Evolutionary conservation across 2,329 filamentous ascomycete species (phyloP).

Genomic region (Fusarium palustre): DNA sequence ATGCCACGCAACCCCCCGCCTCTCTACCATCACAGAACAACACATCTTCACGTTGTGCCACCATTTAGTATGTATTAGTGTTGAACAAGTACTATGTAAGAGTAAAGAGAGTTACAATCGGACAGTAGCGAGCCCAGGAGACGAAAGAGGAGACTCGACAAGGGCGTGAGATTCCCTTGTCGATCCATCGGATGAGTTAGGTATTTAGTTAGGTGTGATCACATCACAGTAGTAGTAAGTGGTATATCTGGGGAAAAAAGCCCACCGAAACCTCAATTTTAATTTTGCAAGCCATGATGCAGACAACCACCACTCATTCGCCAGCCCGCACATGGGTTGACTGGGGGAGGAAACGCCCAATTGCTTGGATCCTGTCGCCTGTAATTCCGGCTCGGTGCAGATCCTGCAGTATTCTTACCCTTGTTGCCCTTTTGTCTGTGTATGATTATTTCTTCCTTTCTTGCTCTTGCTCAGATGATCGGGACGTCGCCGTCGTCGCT

Average conservation of each 20-base stretch:
- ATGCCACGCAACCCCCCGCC: constrained; percentile 27
- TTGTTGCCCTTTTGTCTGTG: constrained; percentile 3
- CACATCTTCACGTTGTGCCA: constrained; percentile 23
- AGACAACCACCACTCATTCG: constrained; percentile 44
- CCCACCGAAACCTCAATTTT: constrained; percentile 47
- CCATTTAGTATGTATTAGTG: constrained; percentile 23
- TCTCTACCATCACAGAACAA: constrained; percentile 16
- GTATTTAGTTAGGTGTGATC: constrained; percentile 1
- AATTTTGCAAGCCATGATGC: constrained; percentile 50
- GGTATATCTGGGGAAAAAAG: constrained; percentile 47
- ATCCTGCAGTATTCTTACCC: constrained; percentile 22
- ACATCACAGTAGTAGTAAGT: neutral
- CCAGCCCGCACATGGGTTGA: constrained; percentile 39
- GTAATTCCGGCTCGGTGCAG: constrained; percentile 44
- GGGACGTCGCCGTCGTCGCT: neutral
- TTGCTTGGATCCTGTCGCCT: constrained; percentile 14
- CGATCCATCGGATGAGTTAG: constrained; percentile 38
- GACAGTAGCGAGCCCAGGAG: constrained; percentile 24
- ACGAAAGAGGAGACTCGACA: constrained; percentile 3
- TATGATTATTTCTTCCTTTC: neutral
- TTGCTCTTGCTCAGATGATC: constrained; percentile 10
- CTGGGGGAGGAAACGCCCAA: constrained; percentile 25
- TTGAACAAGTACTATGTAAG: neutral
- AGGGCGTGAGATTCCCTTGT: constrained; percentile 28
- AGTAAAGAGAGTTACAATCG: constrained; percentile 23